Evolutionary conservation across 2,329 filamentous ascomycete genomes (phyloP), one percentile per base, ranked within the genome.

Genomic region (Cadophora gregata): DNA sequence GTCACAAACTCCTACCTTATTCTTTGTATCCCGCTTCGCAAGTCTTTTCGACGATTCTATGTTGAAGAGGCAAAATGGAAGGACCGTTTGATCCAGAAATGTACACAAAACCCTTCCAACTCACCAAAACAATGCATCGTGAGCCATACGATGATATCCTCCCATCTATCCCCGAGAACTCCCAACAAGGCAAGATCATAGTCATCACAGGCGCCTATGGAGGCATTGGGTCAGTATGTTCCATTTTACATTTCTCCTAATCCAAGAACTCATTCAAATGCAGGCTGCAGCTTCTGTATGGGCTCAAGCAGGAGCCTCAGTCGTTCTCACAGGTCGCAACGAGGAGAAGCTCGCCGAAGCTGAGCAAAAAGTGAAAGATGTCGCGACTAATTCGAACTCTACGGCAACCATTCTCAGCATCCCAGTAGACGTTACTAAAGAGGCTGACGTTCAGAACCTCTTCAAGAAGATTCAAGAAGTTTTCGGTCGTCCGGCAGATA

Each of bases 71-170:
- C 36, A 21, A 45, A 21, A 47, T 47, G 42, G 42, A 19, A 21
- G 42, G 6, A 21, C 16, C 16, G 8, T 4, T 66, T 27, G 67
- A 72, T 48, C 59, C 64, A 33, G 59, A 72, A 56, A 33, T 58
- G 12, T 71, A 63, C 58, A 74, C 75, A 19, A 65, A n/a, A 5
- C 72, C 72, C 14, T 74, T 72, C 24, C 59, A 64, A 56, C 59
- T 73, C 42, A 76, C 74, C 6, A 69, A 73, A 25, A 62, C 62
- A 27, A 65, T 70, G 48, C 72, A 65, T 64, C 71, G 74, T 19
- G 66, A 76, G 29, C 69, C 74, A 10, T 76, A 76, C 29, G 67
- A 69, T 4, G 71, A 71, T 1, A 69, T 75, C 7, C 62, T 69
- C 29, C 70, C 74, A n/a, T 61, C 64, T 3, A 75, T 73, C 33